Base-by-base conservation (phyloP, 441 rosid species). In the Viola pubescens region DNA sequence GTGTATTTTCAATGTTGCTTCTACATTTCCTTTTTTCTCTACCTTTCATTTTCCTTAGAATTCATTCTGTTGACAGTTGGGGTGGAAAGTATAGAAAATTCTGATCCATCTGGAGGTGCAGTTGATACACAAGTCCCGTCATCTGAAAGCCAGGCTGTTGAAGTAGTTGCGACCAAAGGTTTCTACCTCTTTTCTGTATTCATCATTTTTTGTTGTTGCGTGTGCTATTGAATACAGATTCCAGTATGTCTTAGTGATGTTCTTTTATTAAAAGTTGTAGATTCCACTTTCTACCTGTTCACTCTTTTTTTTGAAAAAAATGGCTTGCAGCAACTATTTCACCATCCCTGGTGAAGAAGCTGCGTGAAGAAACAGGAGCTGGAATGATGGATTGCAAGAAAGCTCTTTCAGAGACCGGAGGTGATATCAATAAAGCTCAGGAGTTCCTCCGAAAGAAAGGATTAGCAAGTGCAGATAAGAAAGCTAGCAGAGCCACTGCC, bases 371-470 rank as follows among this genome's bases (percentile, higher is more conserved):
- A 79, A 80, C 97, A 7, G 97, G 97, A 13, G 98, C 97, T 26
- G 98, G 96, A 74, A 92, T 92, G 98, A 92, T 92, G 98, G 94
- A 89, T 77, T 92, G 97, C 89, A 92, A 89, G 76, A 89, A 81
- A 46, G 98, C 92, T 40, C 90, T 89, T 4, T 61, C 76, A 7
- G 97, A 85, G 79, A 77, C 85, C 14, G 94, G 78, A 62, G 98
- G 97, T 1, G 90, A 87, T 66, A 79, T 87, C 50, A 75, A 76
- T 58, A 87, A 89, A 82, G 98, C 98, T 66, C 95, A 78, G 66
- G 98, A 89, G 64, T 89, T 79, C 62, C 94, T 92, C 37, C 79
- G 96, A 63, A 92, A 86, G 85, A 89, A 92, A 76, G 98, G 98
- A 42, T 70, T 87, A 52, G 96, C 97, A 11, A 89, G 92, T 54